Percentiles rank a stretch among this genome's conserved stretches.
Conservation (phyloP, 495 filamentous ascomycete species). For the Aspergillus sparsus region DNA sequence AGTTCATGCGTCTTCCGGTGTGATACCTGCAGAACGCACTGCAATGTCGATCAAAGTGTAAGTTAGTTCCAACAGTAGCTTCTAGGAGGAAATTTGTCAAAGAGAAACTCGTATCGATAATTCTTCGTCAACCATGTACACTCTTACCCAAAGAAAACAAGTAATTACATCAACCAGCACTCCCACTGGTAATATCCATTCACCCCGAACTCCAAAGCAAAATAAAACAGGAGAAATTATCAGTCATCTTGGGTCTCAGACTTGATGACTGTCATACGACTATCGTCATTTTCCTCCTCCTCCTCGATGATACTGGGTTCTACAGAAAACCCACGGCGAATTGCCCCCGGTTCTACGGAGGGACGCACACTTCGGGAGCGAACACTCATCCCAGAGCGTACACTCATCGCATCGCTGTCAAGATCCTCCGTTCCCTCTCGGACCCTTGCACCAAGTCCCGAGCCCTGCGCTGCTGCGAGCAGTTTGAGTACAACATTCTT, state of each 20-base stretch:
- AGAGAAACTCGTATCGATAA: background rate
- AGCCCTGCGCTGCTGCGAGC: constrained; percentile 41
- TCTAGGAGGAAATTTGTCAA: background rate
- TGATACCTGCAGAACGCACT: too few relatives aligned
- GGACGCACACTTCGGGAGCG: constrained; percentile 43
- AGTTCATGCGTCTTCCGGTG: too few relatives aligned
- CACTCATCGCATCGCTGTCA: constrained; percentile 34
- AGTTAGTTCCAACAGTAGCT: too few relatives aligned
- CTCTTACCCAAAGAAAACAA: constrained; percentile 12
- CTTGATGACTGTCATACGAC: constrained; percentile 49
- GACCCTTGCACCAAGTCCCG: constrained; percentile 35
- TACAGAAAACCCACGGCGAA: constrained; percentile 39
- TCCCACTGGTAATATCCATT: constrained; percentile 5
- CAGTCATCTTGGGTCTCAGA: constrained; percentile 47
- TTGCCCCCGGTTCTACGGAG: constrained; percentile 39
- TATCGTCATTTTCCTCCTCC: constrained; percentile 53
- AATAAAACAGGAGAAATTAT: constrained; percentile 26
- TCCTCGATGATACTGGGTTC: constrained; percentile 54
- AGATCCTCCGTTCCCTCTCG: constrained; percentile 44
- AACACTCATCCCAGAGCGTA: constrained; percentile 29
- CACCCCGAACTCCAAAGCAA: constrained; percentile 26
- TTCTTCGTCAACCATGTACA: constrained; percentile 19
- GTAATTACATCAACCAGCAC: constrained; percentile 10
- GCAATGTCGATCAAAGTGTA: too few relatives aligned
- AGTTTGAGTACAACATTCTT: constrained; percentile 60